Evolutionary conservation across 164 flowering plant species (phyloP).

Genomic region (Aristolochia californica): DNA sequence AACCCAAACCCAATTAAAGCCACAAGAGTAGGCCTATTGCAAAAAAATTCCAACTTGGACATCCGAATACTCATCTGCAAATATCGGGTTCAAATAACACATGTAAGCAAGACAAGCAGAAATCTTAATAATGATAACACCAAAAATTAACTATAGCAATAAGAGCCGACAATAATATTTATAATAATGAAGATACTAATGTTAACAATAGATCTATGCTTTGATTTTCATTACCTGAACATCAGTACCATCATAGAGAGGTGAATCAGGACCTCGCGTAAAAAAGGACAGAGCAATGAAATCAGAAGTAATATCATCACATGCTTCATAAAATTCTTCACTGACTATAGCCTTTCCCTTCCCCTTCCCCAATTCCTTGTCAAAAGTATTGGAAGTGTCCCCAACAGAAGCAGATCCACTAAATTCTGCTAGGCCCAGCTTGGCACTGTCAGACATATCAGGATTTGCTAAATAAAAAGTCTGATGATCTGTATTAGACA

Average conservation of each 20-base stretch:
- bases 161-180: too few species aligned
- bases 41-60: constrained; percentile 89
- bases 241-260: constrained; percentile 77
- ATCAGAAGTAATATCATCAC: constrained; percentile 50
- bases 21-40: constrained; percentile 90
- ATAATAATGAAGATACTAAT: background rate
- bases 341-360: constrained; percentile 27
- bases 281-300: constrained; percentile 66
- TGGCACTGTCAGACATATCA: constrained; percentile 14
- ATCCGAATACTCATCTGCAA: constrained; percentile 85
- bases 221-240: constrained; percentile 52
- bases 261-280: constrained; percentile 54
- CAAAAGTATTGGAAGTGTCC: constrained; percentile 32
- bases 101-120: background rate
- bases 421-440: constrained; percentile 6
- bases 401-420: constrained; percentile 8
- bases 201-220: background rate
- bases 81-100: background rate
- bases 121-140: too few species aligned
- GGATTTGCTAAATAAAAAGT: constrained; percentile 14
- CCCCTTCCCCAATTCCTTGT: constrained; percentile 26
- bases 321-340: constrained; percentile 73
- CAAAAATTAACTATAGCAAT: too few species aligned
- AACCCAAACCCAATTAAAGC: constrained; percentile 86
- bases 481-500: constrained; percentile 31